Conservation (phyloP, 441 rosid genomes). For the Omphalea diandra region DNA sequence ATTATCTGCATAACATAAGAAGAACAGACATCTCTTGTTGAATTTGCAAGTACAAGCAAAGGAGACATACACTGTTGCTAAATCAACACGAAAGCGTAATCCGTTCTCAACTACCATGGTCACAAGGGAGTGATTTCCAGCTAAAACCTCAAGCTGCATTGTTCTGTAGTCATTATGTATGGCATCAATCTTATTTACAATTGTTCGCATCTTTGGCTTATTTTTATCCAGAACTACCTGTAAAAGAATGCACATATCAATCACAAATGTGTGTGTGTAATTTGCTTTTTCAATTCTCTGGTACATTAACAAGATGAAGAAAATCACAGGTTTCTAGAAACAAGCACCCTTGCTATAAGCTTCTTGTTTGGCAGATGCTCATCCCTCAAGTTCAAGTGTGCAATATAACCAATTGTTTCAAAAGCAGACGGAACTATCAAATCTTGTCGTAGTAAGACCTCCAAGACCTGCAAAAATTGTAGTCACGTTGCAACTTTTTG, state of each 20-base stretch:
- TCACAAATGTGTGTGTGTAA: slow-evolving; percentile 11
- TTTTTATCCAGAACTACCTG: slow-evolving; percentile 92
- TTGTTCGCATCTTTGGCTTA: slow-evolving; percentile 83
- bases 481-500: slow-evolving; percentile 9
- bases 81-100: slow-evolving; percentile 76
- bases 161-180: slow-evolving; percentile 89
- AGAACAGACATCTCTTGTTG: slow-evolving; percentile 5
- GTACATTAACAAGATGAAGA: slow-evolving; percentile 1
- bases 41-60: slow-evolving; percentile 20
- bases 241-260: slow-evolving; percentile 15
- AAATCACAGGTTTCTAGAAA: slow-evolving; percentile 14
- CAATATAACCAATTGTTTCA: slow-evolving; percentile 88
- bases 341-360: slow-evolving; percentile 71
- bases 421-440: slow-evolving; percentile 77
- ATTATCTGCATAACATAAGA: background rate
- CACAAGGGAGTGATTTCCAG: slow-evolving; percentile 88
- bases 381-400: slow-evolving; percentile 76
- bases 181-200: slow-evolving; percentile 81
- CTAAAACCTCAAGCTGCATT: slow-evolving; percentile 92
- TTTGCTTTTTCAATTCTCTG: slow-evolving; percentile 11
- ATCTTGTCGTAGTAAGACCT: slow-evolving; percentile 70
- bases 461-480: slow-evolving; percentile 66
- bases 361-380: slow-evolving; percentile 71
- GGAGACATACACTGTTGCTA: slow-evolving; percentile 69
- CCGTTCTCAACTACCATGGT: slow-evolving; percentile 89